A percentile compares a stretch with the other conserved stretches of the same genome.
Evolutionary conservation across 345 rosid genomes (phyloP).

Genomic region (Moricandia moricandioides): DNA sequence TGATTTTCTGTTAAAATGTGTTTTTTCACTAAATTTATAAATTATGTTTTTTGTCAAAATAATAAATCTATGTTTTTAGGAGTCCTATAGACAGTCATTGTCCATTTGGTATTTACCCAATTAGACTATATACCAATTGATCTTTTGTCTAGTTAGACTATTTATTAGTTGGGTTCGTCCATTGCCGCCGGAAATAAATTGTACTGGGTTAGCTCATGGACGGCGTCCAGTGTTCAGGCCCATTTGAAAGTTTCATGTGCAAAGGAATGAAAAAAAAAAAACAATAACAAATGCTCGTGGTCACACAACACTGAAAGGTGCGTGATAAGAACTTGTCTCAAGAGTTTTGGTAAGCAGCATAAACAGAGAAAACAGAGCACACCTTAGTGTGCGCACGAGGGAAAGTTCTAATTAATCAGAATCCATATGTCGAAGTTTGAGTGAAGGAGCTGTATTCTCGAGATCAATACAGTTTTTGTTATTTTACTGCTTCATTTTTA

Average conservation of each 20-base stretch:
- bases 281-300: not conserved
- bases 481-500: not conserved
- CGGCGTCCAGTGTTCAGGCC: not conserved
- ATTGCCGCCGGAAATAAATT: too few relatives aligned
- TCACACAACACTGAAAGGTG: not conserved
- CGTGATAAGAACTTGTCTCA: not conserved
- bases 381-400: not conserved
- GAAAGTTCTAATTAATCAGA: not conserved
- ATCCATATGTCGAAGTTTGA: not conserved
- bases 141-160: too few relatives aligned
- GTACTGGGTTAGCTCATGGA: too few relatives aligned
- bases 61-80: too few relatives aligned
- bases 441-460: not conserved
- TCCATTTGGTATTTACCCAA: too few relatives aligned
- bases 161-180: too few relatives aligned
- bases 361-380: constrained; percentile 1
- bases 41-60: too few relatives aligned
- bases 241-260: not conserved
- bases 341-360: not conserved
- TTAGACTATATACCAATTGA: too few relatives aligned
- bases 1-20: too few relatives aligned
- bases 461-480: not conserved
- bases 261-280: not conserved
- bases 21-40: too few relatives aligned
- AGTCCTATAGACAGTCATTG: too few relatives aligned